These are phyloP conservation scores for Colletotrichum simmondsii DNA, from an alignment of 2,329 filamentous ascomycete species.

Conservation along the genomic window DNA sequence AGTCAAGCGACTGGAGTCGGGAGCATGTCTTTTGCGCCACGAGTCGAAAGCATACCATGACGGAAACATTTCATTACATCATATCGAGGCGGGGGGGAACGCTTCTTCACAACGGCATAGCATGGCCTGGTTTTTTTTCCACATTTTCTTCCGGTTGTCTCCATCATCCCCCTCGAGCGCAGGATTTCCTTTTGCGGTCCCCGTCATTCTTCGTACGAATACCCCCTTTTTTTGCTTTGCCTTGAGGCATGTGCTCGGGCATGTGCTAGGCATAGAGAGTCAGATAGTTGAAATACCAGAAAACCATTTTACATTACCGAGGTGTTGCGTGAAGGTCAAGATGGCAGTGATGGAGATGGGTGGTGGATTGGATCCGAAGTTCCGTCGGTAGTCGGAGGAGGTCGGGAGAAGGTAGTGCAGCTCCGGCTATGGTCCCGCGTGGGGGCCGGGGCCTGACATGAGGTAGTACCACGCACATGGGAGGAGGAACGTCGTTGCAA, in stretches of 20 bases:
- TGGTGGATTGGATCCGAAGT: not conserved
- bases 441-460: not conserved
- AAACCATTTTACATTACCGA: not conserved
- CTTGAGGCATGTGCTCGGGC: not conserved
- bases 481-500: not conserved
- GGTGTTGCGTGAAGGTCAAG: not conserved
- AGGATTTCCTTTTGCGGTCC: not conserved
- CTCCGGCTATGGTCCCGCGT: not conserved
- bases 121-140: not conserved
- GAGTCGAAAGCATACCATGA: conserved; percentile 20
- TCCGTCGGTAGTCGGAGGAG: not conserved
- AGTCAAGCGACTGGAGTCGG: conserved; percentile 18
- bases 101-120: conserved; percentile 2
- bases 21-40: conserved; percentile 9
- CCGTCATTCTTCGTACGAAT: conserved; percentile 18
- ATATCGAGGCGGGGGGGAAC: not conserved
- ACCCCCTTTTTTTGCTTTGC: conserved; percentile 7
- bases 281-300: conserved; percentile 5
- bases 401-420: not conserved
- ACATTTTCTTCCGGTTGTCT: not conserved
- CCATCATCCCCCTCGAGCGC: not conserved
- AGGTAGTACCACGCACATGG: not conserved
- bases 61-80: conserved; percentile 19
- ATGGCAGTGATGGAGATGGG: not conserved
- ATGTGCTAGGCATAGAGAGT: not conserved